Evolutionary conservation across 345 rosid genomes (phyloP).

Genomic region (Excoecaria agallocha): DNA sequence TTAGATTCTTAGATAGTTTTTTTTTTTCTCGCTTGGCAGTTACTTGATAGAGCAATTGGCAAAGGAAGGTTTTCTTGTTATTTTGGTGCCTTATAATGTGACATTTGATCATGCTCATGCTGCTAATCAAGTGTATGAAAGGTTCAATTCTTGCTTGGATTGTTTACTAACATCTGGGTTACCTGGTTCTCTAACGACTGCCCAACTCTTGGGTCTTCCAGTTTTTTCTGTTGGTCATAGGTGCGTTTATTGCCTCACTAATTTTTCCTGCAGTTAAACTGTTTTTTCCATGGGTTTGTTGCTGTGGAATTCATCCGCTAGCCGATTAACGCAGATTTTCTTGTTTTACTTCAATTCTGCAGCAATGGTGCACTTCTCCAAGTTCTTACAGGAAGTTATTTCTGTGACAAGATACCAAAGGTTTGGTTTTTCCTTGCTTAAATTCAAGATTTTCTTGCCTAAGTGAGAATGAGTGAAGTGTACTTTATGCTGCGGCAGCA

Average conservation of each 20-base stretch:
- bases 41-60: slow-evolving; percentile 76
- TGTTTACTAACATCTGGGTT: slow-evolving; percentile 52
- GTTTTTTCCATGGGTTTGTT: slow-evolving; percentile 5
- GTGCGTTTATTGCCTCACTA: slow-evolving; percentile 25
- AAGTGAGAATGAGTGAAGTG: not conserved
- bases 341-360: slow-evolving; percentile 26
- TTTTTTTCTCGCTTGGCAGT: slow-evolving; percentile 21
- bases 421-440: slow-evolving; percentile 37
- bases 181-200: slow-evolving; percentile 54
- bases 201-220: slow-evolving; percentile 61
- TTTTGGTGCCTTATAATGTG: slow-evolving; percentile 83
- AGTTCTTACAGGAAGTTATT: slow-evolving; percentile 82
- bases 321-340: not conserved
- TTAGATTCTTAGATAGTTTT: not conserved
- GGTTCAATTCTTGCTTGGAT: slow-evolving; percentile 73
- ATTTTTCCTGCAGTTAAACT: not conserved
- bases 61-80: slow-evolving; percentile 75
- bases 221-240: slow-evolving; percentile 89
- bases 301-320: not conserved
- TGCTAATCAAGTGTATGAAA: slow-evolving; percentile 64
- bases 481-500: slow-evolving; percentile 12
- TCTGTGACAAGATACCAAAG: slow-evolving; percentile 84
- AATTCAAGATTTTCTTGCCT: slow-evolving; percentile 2
- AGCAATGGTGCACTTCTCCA: slow-evolving; percentile 96
- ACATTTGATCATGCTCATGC: slow-evolving; percentile 88